phyloP scores from a whole-genome alignment of 305 asterid genomes.

The Salvia sclarea region DNA sequence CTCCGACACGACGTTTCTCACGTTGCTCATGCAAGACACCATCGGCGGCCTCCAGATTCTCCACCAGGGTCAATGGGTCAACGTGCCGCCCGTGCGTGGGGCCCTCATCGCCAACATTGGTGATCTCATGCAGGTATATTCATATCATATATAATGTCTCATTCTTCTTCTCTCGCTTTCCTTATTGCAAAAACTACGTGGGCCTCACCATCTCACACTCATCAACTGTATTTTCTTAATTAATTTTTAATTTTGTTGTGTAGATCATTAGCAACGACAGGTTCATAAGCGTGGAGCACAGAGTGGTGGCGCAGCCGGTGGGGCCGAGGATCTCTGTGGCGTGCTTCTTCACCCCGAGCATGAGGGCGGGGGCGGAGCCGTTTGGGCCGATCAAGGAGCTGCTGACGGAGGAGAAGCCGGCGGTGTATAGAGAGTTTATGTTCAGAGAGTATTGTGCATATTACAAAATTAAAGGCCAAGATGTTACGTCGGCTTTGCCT shows the following conservation, averaged over 20 bases:
- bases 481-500: slow-evolving; percentile 36
- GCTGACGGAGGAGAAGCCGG: slow-evolving; percentile 29
- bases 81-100: slow-evolving; percentile 39
- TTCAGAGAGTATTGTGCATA: slow-evolving; percentile 27
- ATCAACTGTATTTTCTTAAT: too few relatives aligned
- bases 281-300: slow-evolving; percentile 64
- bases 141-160: too few relatives aligned
- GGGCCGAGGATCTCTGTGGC: slow-evolving; percentile 60
- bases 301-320: slow-evolving; percentile 46
- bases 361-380: slow-evolving; percentile 7
- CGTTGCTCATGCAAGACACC: slow-evolving; percentile 47
- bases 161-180: too few relatives aligned
- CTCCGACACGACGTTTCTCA: slow-evolving; percentile 46
- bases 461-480: slow-evolving; percentile 34
- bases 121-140: slow-evolving; percentile 53
- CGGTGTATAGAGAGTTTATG: slow-evolving; percentile 34
- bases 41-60: slow-evolving; percentile 59
- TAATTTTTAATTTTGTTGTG: not conserved
- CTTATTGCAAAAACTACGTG: too few relatives aligned
- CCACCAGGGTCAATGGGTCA: slow-evolving; percentile 46
- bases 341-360: slow-evolving; percentile 41
- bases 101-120: slow-evolving; percentile 57
- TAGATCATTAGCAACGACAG: slow-evolving; percentile 56
- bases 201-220: too few relatives aligned
- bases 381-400: slow-evolving; percentile 47